Conservation (phyloP, 768 basidiomycete species). For the Lactarius pseudohatsudake region DNA sequence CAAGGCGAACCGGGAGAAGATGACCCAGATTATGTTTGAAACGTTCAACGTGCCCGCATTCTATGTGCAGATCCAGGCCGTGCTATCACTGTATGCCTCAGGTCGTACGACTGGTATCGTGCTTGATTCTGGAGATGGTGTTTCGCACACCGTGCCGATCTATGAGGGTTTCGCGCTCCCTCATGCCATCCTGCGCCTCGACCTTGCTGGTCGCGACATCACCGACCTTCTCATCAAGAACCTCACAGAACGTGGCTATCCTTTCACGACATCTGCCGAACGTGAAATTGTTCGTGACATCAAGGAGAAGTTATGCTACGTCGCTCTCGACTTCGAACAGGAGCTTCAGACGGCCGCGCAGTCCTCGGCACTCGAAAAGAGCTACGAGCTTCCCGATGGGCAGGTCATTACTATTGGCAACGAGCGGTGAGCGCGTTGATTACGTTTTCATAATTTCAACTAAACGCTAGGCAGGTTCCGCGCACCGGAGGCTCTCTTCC, state of each 20-base stretch:
- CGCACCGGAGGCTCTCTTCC: slow-evolving; percentile 57
- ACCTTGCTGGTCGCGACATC: slow-evolving; percentile 90
- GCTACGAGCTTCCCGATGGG: slow-evolving; percentile 88
- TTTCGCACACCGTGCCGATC: slow-evolving; percentile 94
- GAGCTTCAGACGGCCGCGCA: slow-evolving; percentile 90
- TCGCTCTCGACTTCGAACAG: slow-evolving; percentile 92
- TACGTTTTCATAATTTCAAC: not conserved
- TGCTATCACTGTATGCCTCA: slow-evolving; percentile 82
- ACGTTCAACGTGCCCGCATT: slow-evolving; percentile 76
- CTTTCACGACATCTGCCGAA: slow-evolving; percentile 92
- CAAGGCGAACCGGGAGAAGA: slow-evolving; percentile 72
- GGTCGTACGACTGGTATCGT: slow-evolving; percentile 96
- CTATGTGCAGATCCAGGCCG: slow-evolving; percentile 74
- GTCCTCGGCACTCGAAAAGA: slow-evolving; percentile 88
- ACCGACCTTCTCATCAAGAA: slow-evolving; percentile 84
- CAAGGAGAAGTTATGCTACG: slow-evolving; percentile 92
- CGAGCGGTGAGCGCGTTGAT: slow-evolving; percentile 46
- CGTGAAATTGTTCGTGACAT: slow-evolving; percentile 95
- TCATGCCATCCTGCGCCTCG: slow-evolving; percentile 90
- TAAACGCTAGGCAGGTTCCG: slow-evolving; percentile 44
- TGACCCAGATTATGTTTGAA: slow-evolving; percentile 81
- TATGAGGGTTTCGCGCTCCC: slow-evolving; percentile 94
- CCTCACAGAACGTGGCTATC: slow-evolving; percentile 88
- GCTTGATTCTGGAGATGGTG: slow-evolving; percentile 95
- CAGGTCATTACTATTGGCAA: slow-evolving; percentile 89